phyloP scores from a whole-genome alignment of 169 alveolate species.

The Sarcocystis neurona region DNA sequence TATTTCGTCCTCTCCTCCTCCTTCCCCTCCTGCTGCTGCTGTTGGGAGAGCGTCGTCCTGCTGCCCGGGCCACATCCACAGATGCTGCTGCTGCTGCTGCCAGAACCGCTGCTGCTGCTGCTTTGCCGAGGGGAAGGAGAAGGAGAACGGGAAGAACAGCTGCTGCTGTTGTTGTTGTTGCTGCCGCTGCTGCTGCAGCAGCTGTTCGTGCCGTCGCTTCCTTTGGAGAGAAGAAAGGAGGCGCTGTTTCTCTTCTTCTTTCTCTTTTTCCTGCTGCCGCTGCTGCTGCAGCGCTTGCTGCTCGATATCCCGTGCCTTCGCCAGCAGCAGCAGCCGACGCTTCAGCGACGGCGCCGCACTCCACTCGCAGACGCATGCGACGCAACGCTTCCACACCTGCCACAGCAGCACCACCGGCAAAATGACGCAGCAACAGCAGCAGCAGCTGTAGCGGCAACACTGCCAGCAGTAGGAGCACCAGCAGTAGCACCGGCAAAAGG shows the following conservation, averaged over 20 bases:
- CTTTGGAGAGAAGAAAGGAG: slow-evolving; percentile 12
- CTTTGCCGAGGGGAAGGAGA: too few relatives aligned
- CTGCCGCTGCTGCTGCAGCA: slow-evolving; percentile 48
- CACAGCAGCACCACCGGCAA: too few relatives aligned
- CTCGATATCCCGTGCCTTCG: background rate
- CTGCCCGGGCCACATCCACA: background rate
- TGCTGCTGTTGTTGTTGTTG: slow-evolving; percentile 45
- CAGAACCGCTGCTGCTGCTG: slow-evolving; percentile 21
- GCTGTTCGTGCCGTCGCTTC: background rate
- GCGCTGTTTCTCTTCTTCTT: slow-evolving; percentile 36
- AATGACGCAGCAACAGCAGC: too few relatives aligned
- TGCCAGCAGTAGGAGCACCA: too few relatives aligned
- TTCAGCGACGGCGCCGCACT: background rate
- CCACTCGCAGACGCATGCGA: background rate
- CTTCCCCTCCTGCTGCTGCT: too few relatives aligned
- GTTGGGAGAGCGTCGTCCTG: slow-evolving; percentile 15
- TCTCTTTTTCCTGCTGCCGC: background rate
- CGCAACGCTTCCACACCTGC: background rate
- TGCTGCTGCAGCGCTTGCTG: slow-evolving; percentile 38
- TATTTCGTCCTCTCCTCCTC: too few relatives aligned
- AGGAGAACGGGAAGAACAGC: background rate
- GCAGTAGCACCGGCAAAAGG: too few relatives aligned
- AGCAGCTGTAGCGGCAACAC: too few relatives aligned
- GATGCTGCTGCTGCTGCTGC: slow-evolving; percentile 11
- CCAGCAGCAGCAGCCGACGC: background rate